phyloP scores from a whole-genome alignment of 192 early-diverging fungal genomes.

The Backusella mclennaniae region DNA sequence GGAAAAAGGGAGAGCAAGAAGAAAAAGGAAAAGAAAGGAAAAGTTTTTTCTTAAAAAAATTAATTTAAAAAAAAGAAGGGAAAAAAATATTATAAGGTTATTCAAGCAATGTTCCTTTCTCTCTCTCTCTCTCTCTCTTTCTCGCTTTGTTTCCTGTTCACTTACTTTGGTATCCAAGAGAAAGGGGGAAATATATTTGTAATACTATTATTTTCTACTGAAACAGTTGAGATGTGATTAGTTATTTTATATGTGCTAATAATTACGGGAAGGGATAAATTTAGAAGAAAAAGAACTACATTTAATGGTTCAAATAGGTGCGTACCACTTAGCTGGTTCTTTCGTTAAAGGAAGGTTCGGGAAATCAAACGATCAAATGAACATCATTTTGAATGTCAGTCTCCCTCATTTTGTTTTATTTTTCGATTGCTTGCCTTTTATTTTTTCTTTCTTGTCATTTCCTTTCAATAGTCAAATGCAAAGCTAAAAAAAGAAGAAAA shows the following conservation, averaged over 20 bases:
- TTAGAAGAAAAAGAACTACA: constrained; percentile 1
- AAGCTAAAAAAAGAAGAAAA: neutral
- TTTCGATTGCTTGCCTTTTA: no score
- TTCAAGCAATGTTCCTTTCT: neutral
- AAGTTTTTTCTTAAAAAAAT: constrained; percentile 1
- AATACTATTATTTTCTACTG: neutral
- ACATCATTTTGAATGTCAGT: neutral
- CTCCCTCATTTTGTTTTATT: neutral
- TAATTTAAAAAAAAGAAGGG: neutral
- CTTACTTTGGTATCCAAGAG: neutral
- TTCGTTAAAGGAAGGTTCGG: neutral
- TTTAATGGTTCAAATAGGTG: neutral
- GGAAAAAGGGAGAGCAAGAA: neutral
- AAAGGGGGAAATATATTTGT: neutral
- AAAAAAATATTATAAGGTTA: neutral
- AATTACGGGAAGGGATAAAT: neutral
- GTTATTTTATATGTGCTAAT: neutral
- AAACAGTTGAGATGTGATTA: neutral
- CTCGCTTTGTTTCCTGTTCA: neutral
- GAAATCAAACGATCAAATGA: constrained; percentile 5
- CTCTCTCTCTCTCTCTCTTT: neutral
- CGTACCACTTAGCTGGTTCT: neutral
- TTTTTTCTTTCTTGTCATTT: neutral
- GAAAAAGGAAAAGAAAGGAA: neutral
- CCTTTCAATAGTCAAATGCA: neutral